Conservation (phyloP, 192 early-diverging fungal genomes). For the Endogone sp. region DNA sequence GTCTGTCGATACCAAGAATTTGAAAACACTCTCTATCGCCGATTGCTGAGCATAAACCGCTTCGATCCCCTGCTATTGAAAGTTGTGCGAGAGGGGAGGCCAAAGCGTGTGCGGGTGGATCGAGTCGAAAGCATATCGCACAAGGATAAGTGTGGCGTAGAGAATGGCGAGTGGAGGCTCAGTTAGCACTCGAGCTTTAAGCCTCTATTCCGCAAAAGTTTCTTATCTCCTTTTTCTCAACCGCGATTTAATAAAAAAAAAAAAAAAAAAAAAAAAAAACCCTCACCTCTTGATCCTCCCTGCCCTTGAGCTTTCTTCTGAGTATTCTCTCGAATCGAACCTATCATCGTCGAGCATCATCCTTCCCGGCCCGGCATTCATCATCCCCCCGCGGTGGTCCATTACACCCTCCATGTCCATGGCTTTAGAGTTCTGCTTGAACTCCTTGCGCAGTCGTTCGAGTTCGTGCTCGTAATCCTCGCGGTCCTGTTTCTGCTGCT, state of each 20-base stretch:
- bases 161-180: no score
- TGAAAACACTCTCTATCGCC: not conserved
- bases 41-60: not conserved
- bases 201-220: no score
- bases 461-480: not conserved
- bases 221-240: no score
- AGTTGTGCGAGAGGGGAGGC: not conserved
- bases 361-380: not conserved
- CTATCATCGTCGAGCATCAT: not conserved
- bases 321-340: not conserved
- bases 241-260: no score
- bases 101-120: no score
- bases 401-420: not conserved
- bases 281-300: not conserved
- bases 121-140: no score
- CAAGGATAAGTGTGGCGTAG: no score
- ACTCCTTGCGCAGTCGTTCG: not conserved
- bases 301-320: not conserved
- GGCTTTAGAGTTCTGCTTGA: not conserved
- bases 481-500: not conserved
- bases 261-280: no score
- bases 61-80: not conserved
- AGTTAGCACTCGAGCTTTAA: no score
- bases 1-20: no score
- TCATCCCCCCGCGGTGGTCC: not conserved